Evolutionary conservation across 1,284 basidiomycete species (phyloP), one percentile per base, ranked within the genome.

Genomic region (Cutaneotrichosporon cutaneum): DNA sequence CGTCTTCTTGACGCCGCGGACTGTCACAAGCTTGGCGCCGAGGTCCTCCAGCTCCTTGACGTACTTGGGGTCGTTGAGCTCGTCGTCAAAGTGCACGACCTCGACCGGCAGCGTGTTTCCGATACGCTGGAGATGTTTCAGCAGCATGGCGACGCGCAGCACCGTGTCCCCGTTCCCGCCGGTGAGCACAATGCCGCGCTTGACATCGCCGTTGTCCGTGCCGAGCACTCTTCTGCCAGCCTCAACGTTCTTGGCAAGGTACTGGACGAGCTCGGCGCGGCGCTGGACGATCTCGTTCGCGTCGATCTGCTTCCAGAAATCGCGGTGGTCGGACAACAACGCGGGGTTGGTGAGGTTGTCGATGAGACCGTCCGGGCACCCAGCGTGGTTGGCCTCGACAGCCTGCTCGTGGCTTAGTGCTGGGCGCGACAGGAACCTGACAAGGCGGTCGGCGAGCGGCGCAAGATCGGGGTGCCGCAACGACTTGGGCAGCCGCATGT

Each of bases 51-150:
- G 70, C 56, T 75, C 72, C 9, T 61, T 35, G 22, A 76, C 58
- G 42, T 80, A 68, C 8, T 56, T 53, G 27, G 62, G 33, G 51
- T 73, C 70, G 9, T 61, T 67, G 27, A 81, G 73, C 65, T 82
- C 81, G 50, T 73, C 78, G 9, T 76, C 71, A 65, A 80, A 82
- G 35, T 80, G 78, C 67, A 81, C 81, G 21, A 82, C 73, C 66
- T 82, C 77, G 27, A 82, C 73, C 1, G 81, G 81, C 1, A 82
- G 72, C 1, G 61, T 66, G 56, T 72, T 73, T 8, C 74, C 68
- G 33, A 78, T 68, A 9, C 73, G 62, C 22, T 71, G 70, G 14
- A 82, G 72, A 54, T 80, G 71, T 21, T 73, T 69, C 18, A 82
- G 70, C 4, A 75, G 70, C 5, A 77, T 75, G 32, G 81, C 68